Evolutionary conservation across 2,329 filamentous ascomycete genomes (phyloP).

Genomic region (Cladosporium sp.): DNA sequence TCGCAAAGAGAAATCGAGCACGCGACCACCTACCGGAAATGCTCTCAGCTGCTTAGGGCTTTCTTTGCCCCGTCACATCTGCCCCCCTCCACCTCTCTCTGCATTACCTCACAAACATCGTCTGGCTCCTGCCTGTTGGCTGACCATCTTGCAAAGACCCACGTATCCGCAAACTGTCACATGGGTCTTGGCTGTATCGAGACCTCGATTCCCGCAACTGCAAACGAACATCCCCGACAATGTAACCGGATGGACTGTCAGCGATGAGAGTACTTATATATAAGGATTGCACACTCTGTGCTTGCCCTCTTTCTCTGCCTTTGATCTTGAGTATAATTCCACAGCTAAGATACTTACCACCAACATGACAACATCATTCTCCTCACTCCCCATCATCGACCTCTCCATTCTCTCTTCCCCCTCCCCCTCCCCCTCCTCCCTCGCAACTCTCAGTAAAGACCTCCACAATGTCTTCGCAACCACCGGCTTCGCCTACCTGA

Average conservation of each 20-base stretch:
- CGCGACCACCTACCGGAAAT: slow-evolving; percentile 11
- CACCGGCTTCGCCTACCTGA: slow-evolving; percentile 45
- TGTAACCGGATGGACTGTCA: background rate
- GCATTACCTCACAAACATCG: slow-evolving; percentile 6
- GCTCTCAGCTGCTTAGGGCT: background rate
- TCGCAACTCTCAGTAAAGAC: slow-evolving; percentile 31
- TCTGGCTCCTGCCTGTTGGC: slow-evolving; percentile 2
- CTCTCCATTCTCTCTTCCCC: slow-evolving; percentile 31
- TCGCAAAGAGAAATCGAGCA: slow-evolving; percentile 1
- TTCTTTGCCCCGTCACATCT: no score
- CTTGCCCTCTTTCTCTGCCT: no score
- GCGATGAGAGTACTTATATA: no score
- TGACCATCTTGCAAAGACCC: background rate
- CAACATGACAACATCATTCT: slow-evolving; percentile 42
- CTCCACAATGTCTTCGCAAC: slow-evolving; percentile 42
- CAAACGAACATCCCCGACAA: background rate
- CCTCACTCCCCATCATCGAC: slow-evolving; percentile 40
- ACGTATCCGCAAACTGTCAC: background rate
- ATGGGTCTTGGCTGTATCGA: background rate
- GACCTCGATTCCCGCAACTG: background rate
- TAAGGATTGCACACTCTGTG: no score
- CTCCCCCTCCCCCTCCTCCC: slow-evolving; percentile 24
- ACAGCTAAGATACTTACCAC: background rate
- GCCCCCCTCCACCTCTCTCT: background rate
- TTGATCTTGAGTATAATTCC: no score